A percentile compares a stretch with the other conserved stretches of the same genome.
Evolutionary conservation across 2,329 filamentous ascomycete genomes (phyloP).

Genomic region (Aschersonia sp.): DNA sequence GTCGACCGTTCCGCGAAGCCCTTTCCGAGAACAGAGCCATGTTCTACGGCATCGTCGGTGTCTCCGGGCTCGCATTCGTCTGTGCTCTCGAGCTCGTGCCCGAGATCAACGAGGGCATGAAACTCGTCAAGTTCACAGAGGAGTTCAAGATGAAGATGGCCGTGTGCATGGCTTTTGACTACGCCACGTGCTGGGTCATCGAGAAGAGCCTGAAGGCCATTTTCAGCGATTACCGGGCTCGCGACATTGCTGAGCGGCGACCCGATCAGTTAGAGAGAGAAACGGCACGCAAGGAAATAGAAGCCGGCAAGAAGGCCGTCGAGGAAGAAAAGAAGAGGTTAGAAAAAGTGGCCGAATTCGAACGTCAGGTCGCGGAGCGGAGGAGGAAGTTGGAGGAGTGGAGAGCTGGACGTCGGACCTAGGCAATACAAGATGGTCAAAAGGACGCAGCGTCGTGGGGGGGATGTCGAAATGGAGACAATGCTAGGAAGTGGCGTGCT

Average conservation of each 20-base stretch:
- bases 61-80: constrained; percentile 80
- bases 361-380: constrained; percentile 40
- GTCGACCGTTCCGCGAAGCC: constrained; percentile 89
- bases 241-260: constrained; percentile 79
- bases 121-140: constrained; percentile 73
- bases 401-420: constrained; percentile 18
- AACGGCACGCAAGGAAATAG: constrained; percentile 48
- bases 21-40: constrained; percentile 94
- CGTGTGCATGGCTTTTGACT: constrained; percentile 74
- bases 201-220: constrained; percentile 72
- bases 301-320: constrained; percentile 31
- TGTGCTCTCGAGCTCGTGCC: constrained; percentile 93
- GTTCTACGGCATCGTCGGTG: constrained; percentile 91
- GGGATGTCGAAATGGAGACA: neutral
- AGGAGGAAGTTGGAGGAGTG: constrained; percentile 32
- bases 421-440: neutral
- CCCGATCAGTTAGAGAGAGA: constrained; percentile 78
- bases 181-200: constrained; percentile 71
- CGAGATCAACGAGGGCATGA: constrained; percentile 87
- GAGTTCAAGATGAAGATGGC: constrained; percentile 89
- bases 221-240: constrained; percentile 85
- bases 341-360: constrained; percentile 44
- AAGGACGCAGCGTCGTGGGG: neutral
- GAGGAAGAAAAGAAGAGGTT: constrained; percentile 36
- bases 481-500: too few species aligned